Evolutionary conservation across 768 basidiomycete genomes (phyloP).

Genomic region (Lepiota subincarnata): DNA sequence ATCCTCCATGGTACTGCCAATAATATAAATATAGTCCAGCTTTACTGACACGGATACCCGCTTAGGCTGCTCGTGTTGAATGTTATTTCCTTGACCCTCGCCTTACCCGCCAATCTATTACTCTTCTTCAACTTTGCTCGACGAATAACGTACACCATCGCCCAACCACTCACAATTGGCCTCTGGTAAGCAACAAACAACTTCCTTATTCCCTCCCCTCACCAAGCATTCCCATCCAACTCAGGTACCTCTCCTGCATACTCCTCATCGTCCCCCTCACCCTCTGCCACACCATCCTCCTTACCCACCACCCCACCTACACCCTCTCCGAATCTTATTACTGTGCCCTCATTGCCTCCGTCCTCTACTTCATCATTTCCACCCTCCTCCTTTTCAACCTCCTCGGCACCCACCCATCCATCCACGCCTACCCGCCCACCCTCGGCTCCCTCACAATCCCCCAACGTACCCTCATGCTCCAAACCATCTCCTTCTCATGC

Average conservation of each 20-base stretch:
- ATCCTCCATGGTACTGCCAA: conserved; percentile 31
- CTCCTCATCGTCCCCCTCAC: conserved; percentile 32
- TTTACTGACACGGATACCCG: background rate
- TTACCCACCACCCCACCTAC: conserved; percentile 14
- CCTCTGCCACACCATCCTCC: conserved; percentile 19
- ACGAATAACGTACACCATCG: conserved; percentile 28
- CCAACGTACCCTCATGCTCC: conserved; percentile 40
- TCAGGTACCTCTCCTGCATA: conserved; percentile 33
- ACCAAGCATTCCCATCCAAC: background rate
- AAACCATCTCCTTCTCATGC: conserved; percentile 33
- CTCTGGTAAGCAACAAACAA: conserved; percentile 36
- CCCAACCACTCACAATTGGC: conserved; percentile 33
- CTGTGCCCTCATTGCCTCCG: conserved; percentile 31
- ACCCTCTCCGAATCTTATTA: conserved; percentile 34
- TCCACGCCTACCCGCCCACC: conserved; percentile 32
- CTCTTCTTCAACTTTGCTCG: conserved; percentile 37
- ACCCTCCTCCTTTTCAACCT: conserved; percentile 26
- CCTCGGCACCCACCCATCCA: conserved; percentile 18
- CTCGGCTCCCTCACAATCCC: conserved; percentile 33
- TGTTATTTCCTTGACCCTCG: conserved; percentile 27
- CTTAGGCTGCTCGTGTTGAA: conserved; percentile 30
- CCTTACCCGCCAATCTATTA: conserved; percentile 30
- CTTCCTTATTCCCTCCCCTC: too few species aligned
- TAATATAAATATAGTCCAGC: background rate
- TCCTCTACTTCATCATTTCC: conserved; percentile 25